Conservation (phyloP, 352 stramenopile species). For the Aphanomyces cochlioides region DNA sequence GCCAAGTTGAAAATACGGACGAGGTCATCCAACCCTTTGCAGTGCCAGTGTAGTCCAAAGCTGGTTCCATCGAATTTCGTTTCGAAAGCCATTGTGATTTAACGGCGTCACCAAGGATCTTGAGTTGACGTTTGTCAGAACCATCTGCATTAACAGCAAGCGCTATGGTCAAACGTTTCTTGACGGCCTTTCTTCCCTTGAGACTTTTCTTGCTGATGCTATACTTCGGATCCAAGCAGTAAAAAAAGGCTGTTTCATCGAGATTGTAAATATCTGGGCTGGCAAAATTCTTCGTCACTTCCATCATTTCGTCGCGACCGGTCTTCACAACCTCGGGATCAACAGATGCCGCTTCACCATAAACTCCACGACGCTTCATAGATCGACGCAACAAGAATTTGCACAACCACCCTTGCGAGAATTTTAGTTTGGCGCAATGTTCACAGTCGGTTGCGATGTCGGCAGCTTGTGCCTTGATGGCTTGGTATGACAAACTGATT, state of each 20-base stretch:
- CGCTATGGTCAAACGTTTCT: slow-evolving; percentile 7
- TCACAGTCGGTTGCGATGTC: too few relatives aligned
- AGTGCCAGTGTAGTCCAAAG: slow-evolving; percentile 7
- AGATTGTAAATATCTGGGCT: slow-evolving; percentile 32
- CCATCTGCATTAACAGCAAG: background rate
- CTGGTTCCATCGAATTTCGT: background rate
- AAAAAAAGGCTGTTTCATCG: slow-evolving; percentile 30
- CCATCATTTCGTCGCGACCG: background rate
- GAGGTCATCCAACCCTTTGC: slow-evolving; percentile 15
- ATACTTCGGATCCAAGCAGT: background rate
- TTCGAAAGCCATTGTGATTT: background rate
- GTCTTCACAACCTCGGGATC: background rate
- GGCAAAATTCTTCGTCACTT: slow-evolving; percentile 18
- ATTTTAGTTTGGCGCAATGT: too few relatives aligned
- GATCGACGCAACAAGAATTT: slow-evolving; percentile 22
- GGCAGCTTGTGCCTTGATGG: too few relatives aligned
- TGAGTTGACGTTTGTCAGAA: background rate
- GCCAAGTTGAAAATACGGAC: background rate
- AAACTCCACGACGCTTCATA: slow-evolving; percentile 16
- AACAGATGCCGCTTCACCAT: slow-evolving; percentile 25
- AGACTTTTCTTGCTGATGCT: background rate
- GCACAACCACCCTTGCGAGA: slow-evolving; percentile 24
- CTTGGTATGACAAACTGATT: too few relatives aligned
- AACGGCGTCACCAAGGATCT: slow-evolving; percentile 7
- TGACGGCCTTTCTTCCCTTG: background rate